Base-by-base conservation (phyloP, 495 filamentous ascomycete genomes). In the Xylaria palmicola region DNA sequence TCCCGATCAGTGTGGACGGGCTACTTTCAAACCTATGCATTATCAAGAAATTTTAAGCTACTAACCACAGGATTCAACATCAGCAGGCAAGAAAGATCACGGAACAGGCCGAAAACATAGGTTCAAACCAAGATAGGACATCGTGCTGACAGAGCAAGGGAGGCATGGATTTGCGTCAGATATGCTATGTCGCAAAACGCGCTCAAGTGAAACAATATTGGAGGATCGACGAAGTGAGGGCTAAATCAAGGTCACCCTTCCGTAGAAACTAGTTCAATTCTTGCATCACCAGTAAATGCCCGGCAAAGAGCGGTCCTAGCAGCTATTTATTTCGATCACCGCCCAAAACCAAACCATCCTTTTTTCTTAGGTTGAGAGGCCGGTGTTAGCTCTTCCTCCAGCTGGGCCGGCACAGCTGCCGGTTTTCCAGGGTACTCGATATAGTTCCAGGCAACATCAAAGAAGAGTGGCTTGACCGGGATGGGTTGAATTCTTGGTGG, bases 401-500 rank as follows among this genome's bases (percentile, higher is more conserved):
- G 58, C 40, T 72, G 68, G 3, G 58, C 69, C 43, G 70, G 65
- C 7, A 62, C 63, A 6, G 68, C 63, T n/a, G 57, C 64, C 49
- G 67, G 54, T 29, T 82, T 81, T 3, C 88, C 90, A 2, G 94
- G 93, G 72, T 99, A 99, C 20, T 92, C 87, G 61, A 99, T 91
- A 71, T 96, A 99, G 72, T 98, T 99, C 89, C 91, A 98, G 15
- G 94, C 94, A 12, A 96, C 90, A 71, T 99, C 94, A 45, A 98
- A 83, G 80, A 97, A 98, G 15, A 99, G 73, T 15, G 94, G 95
- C 74, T 99, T 99, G 15, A 97, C 92, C 0, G 94, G 92, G 37
- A 97, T 84, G 0, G 90, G 84, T 57, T 90, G 84, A 55, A 97
- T 76, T 64, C 84, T 85, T 0, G 94, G 93, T 5, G 94, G 95